These are phyloP conservation scores for Periconia sp. DNA, from an alignment of 2,329 filamentous ascomycete species.

Conservation along the genomic window DNA sequence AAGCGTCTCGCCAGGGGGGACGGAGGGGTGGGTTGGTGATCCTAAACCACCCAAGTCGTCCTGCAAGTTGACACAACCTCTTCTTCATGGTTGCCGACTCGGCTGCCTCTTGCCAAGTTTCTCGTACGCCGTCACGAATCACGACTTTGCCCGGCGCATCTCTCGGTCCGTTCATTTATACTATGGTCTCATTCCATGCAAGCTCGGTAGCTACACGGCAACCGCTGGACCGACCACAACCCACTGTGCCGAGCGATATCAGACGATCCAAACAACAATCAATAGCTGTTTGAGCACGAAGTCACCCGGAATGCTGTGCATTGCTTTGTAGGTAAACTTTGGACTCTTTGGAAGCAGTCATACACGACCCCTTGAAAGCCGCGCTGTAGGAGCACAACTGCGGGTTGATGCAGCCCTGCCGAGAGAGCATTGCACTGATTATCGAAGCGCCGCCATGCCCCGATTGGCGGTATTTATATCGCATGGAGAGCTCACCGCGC, in stretches of 20 bases:
- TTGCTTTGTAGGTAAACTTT: not conserved
- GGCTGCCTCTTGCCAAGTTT: slow-evolving; percentile 4
- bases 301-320: no score
- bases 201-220: slow-evolving; percentile 13
- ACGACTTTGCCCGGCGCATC: slow-evolving; percentile 2
- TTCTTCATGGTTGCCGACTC: slow-evolving; percentile 2
- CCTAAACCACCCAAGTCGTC: not conserved
- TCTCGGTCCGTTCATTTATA: slow-evolving; percentile 15
- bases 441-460: slow-evolving; percentile 1
- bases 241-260: slow-evolving; percentile 12
- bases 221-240: not conserved
- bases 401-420: slow-evolving; percentile 2
- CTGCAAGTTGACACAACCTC: not conserved
- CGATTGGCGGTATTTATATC: slow-evolving; percentile 5
- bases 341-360: not conserved
- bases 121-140: slow-evolving; percentile 9
- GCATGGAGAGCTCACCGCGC: not conserved
- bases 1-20: not conserved
- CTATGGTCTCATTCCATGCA: slow-evolving; percentile 4
- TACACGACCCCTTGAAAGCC: not conserved
- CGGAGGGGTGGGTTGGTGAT: not conserved
- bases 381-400: not conserved
- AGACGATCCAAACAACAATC: not conserved
- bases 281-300: not conserved
- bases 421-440: not conserved